Evolutionary conservation across 2,329 filamentous ascomycete species (phyloP).

Genomic region (Bretziella fagacearum): DNA sequence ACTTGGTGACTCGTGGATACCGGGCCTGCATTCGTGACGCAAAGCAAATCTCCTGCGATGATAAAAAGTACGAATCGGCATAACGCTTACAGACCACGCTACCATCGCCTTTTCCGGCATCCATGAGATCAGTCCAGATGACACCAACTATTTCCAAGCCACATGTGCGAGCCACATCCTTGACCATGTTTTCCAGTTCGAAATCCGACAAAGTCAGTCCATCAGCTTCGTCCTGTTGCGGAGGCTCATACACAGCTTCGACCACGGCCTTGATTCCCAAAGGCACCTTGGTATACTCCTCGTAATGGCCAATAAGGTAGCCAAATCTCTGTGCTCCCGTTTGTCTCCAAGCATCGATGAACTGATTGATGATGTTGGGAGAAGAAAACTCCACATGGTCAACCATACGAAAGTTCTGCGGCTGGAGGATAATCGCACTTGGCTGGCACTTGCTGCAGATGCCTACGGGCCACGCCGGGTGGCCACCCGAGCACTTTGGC

Average conservation of each 20-base stretch:
- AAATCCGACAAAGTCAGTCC: conserved; percentile 73
- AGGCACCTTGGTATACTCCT: conserved; percentile 82
- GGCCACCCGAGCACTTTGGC: conserved; percentile 77
- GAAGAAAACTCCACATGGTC: conserved; percentile 95
- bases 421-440: conserved; percentile 86
- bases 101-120: conserved; percentile 65
- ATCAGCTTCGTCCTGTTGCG: conserved; percentile 75
- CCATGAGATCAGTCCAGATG: conserved; percentile 84
- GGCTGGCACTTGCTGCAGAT: conserved; percentile 98
- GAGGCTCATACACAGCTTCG: conserved; percentile 92
- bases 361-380: conserved; percentile 71
- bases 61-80: conserved; percentile 84
- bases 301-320: conserved; percentile 79
- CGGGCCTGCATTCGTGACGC: conserved; percentile 74
- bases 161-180: conserved; percentile 64
- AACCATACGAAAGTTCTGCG: conserved; percentile 88
- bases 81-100: conserved; percentile 89
- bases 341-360: conserved; percentile 81
- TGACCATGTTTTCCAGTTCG: conserved; percentile 68
- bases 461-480: conserved; percentile 84
- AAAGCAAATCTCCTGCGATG: conserved; percentile 82
- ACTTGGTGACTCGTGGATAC: conserved; percentile 81
- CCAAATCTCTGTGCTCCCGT: conserved; percentile 73
- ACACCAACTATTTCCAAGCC: conserved; percentile 80
- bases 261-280: conserved; percentile 90